phyloP scores from a whole-genome alignment of 2,329 filamentous ascomycete species.

The Arthroderma sp. region DNA sequence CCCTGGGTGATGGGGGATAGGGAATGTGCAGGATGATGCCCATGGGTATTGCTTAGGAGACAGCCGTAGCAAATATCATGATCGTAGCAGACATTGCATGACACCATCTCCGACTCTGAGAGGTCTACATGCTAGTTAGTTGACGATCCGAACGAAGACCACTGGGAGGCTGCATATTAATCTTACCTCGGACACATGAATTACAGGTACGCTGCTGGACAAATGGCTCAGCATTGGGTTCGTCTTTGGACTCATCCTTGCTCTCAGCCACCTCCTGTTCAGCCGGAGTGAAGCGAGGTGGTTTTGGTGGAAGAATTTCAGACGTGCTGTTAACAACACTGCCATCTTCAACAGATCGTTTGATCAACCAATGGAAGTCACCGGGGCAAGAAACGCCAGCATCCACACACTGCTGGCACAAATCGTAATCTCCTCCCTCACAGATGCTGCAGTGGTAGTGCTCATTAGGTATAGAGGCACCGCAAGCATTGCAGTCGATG shows the following conservation, averaged over 20 bases:
- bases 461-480: slow-evolving; percentile 59
- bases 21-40: slow-evolving; percentile 77
- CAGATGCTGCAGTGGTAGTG: slow-evolving; percentile 95
- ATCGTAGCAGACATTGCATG: slow-evolving; percentile 73
- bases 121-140: slow-evolving; percentile 41
- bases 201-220: slow-evolving; percentile 35
- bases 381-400: slow-evolving; percentile 64
- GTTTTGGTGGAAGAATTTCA: slow-evolving; percentile 60
- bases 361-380: slow-evolving; percentile 83
- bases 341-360: slow-evolving; percentile 68
- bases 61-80: slow-evolving; percentile 84
- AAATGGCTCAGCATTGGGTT: slow-evolving; percentile 1
- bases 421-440: slow-evolving; percentile 84
- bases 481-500: slow-evolving; percentile 90
- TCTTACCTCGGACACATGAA: slow-evolving; percentile 49
- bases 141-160: too few relatives aligned
- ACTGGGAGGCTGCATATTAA: too few relatives aligned
- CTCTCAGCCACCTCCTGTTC: neutral
- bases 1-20: slow-evolving; percentile 46
- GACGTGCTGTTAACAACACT: slow-evolving; percentile 74
- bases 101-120: slow-evolving; percentile 66
- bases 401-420: slow-evolving; percentile 69
- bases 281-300: too few relatives aligned
- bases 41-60: slow-evolving; percentile 63
- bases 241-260: slow-evolving; percentile 2